Evolutionary conservation across 495 filamentous ascomycete species (phyloP).

Genomic region (Hypomontagnella submonticulosa): DNA sequence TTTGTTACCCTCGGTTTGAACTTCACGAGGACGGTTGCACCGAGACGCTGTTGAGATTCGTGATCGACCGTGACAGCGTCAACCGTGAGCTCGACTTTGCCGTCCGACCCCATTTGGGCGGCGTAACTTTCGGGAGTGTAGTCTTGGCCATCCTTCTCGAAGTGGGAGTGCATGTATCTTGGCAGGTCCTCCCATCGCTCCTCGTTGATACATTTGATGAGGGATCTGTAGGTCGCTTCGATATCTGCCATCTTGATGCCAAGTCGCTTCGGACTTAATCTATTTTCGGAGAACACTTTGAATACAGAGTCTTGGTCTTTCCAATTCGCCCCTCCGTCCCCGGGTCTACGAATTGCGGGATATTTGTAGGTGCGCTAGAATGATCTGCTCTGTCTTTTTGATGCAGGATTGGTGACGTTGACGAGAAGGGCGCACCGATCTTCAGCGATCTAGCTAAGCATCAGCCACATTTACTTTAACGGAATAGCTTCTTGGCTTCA

Average conservation of each 20-base stretch:
- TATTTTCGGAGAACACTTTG: no score
- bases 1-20: conserved; percentile 7
- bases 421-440: conserved; percentile 21
- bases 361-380: not conserved
- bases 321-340: not conserved
- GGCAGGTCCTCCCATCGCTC: conserved; percentile 34
- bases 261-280: conserved; percentile 9
- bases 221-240: conserved; percentile 29
- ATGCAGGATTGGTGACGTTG: conserved; percentile 3
- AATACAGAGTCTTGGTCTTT: not conserved
- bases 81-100: conserved; percentile 29
- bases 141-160: conserved; percentile 44
- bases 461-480: not conserved
- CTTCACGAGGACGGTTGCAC: conserved; percentile 16
- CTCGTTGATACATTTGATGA: conserved; percentile 36
- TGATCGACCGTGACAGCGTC: conserved; percentile 40
- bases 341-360: not conserved
- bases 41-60: conserved; percentile 27
- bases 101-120: conserved; percentile 32
- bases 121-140: conserved; percentile 38
- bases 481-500: conserved; percentile 19
- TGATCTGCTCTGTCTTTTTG: not conserved
- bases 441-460: conserved; percentile 10
- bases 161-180: conserved; percentile 29
- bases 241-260: conserved; percentile 19